These are phyloP conservation scores for Neostapfia colusana DNA, from an alignment of 176 grass and related monocot genomes.

Conservation along the genomic window DNA sequence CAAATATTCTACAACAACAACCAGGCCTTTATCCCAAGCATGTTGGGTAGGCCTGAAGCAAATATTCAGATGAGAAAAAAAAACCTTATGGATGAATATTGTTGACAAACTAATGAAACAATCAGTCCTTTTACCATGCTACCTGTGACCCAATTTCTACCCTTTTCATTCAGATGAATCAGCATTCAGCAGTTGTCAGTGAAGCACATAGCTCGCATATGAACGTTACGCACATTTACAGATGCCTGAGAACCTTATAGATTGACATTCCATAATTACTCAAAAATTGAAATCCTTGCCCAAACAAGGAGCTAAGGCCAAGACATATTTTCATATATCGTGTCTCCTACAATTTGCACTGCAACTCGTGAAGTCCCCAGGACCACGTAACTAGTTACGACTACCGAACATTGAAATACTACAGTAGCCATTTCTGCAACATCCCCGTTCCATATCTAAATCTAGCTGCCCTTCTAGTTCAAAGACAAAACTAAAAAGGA, in stretches of 20 bases:
- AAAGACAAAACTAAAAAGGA: not conserved
- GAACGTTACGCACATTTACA: constrained; percentile 9
- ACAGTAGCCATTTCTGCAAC: not conserved
- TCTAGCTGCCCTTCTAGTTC: constrained; percentile 9
- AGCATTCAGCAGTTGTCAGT: not conserved
- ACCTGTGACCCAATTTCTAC: not conserved
- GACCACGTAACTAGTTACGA: too few species aligned
- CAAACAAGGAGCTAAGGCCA: not conserved
- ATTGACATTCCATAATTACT: not conserved
- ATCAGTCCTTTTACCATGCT: not conserved
- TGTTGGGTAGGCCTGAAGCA: too few species aligned
- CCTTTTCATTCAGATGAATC: not conserved
- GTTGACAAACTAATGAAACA: not conserved
- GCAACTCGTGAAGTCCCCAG: not conserved
- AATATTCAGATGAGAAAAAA: not conserved
- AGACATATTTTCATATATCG: not conserved
- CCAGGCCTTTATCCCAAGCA: too few species aligned
- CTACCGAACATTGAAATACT: not conserved
- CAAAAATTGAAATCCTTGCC: not conserved
- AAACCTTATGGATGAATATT: not conserved
- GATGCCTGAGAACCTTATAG: not conserved
- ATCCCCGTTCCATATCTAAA: not conserved
- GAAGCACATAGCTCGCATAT: not conserved
- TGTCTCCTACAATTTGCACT: not conserved
- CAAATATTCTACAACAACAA: too few species aligned